phyloP scores from a whole-genome alignment of 495 filamentous ascomycete species.

The Talaromyces ruber region DNA sequence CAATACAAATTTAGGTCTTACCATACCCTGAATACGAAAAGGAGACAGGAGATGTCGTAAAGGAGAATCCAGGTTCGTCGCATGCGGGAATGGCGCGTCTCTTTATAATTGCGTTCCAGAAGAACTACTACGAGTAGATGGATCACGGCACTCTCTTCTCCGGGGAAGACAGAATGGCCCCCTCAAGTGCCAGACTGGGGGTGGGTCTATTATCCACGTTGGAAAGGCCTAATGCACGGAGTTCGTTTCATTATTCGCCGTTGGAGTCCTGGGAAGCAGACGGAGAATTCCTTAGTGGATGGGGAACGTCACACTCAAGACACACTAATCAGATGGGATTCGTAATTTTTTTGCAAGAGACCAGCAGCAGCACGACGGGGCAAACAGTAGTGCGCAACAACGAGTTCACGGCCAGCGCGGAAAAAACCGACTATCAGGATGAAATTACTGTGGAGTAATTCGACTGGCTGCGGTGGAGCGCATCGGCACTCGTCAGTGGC shows the following conservation, averaged over 20 bases:
- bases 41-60: background rate
- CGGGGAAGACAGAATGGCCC: background rate
- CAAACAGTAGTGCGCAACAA: background rate
- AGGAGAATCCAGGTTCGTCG: background rate
- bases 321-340: background rate
- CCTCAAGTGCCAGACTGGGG: background rate
- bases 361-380: background rate
- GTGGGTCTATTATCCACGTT: background rate
- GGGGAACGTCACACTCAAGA: background rate
- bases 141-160: background rate
- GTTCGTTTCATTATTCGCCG: background rate
- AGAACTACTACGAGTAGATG: background rate
- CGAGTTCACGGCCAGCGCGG: background rate
- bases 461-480: background rate
- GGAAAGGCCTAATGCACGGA: background rate
- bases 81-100: background rate
- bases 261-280: background rate
- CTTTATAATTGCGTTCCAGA: background rate
- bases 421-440: background rate
- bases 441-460: background rate
- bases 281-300: background rate
- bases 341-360: background rate
- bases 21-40: background rate
- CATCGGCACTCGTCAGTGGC: background rate
- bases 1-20: background rate